These are phyloP conservation scores for Solanum medicagineum DNA, from an alignment of 257 asterid genomes.

Conservation along the genomic window DNA sequence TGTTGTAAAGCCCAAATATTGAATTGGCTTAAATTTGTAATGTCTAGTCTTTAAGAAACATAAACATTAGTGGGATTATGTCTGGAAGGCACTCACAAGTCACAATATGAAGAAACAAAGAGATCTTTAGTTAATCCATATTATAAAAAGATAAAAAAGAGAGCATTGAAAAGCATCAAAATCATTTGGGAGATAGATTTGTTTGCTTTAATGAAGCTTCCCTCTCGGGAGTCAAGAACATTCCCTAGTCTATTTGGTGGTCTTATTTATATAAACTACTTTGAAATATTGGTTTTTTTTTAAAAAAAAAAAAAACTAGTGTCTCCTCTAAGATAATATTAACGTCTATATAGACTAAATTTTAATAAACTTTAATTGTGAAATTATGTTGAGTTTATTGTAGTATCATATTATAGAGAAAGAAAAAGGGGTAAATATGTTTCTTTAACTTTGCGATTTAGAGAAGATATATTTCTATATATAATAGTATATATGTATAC, in stretches of 20 bases:
- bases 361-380: background rate
- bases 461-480: no score
- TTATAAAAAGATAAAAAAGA: background rate
- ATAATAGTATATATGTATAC: no score
- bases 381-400: background rate
- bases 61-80: background rate
- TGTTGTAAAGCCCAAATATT: background rate
- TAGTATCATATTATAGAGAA: background rate
- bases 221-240: background rate
- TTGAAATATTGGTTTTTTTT: no score
- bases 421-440: no score
- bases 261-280: background rate
- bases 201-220: background rate
- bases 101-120: background rate
- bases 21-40: background rate
- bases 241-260: background rate
- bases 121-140: background rate
- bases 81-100: background rate
- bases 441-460: no score
- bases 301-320: no score
- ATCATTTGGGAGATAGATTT: background rate
- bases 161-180: background rate
- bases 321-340: no score
- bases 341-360: no score
- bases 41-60: conserved; percentile 8